Base-by-base conservation (phyloP, 2,329 filamentous ascomycete genomes). In the Verticillium zaregamsianum region DNA sequence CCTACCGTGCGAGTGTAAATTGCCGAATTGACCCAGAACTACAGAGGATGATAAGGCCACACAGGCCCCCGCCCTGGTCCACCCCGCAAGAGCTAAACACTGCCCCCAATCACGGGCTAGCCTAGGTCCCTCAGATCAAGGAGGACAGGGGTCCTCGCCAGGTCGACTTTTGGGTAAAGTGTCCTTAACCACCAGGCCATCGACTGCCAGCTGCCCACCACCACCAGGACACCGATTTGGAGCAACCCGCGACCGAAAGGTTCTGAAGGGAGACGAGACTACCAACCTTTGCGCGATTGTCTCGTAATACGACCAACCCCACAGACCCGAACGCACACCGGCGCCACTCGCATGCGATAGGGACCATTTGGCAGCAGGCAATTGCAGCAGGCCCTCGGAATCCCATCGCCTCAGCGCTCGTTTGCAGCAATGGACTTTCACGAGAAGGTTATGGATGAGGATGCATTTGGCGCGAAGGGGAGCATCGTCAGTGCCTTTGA, bases 401-500 rank as follows among this genome's bases (percentile, higher is more conserved):
- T 25, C 20, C 45, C 45, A 49, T n/a, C 45, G 20, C 45, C 20
- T n/a, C 45, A 25, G 45, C 20, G 45, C 45, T 49, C 20, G 20
- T 20, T 49, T 9, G 45, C 45, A 35, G 33, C 33, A 25, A 49
- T 49, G 45, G 45, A 49, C n/a, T 49, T 49, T n/a, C 45, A 49
- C 45, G 45, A 49, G 11, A 49, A 49, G 20, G 45, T 49, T 20
- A 49, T 93, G 68, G 84, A 93, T 71, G 93, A 97, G 70, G 90
- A 90, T 74, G 80, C 86, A 66, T 97, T 97, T 79, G 90, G 86
- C 71, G 88, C 91, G 69, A 89, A 89, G 73, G 82, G 86, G 61
- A 82, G 78, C 74, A 85, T 89, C 62, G 86, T 96, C 71, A 89
- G 89, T 76, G 93, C 94, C 63, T 99, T 99, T 77, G 95, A 99